Conservation (phyloP, 116 monocot species). For the Cymodocea nodosa region DNA sequence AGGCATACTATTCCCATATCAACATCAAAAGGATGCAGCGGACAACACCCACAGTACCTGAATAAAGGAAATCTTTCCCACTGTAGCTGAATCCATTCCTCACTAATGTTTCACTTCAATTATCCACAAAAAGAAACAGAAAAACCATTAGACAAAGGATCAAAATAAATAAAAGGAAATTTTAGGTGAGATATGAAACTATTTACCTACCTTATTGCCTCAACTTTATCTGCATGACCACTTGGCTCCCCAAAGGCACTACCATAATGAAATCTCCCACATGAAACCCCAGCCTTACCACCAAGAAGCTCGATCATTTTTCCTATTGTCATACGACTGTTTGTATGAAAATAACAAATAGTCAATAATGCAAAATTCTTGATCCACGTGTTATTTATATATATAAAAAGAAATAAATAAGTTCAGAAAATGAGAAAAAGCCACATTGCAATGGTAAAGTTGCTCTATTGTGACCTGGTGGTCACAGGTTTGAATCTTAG, state of each 20-base stretch:
- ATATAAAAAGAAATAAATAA: too few relatives aligned
- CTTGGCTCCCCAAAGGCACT: conserved; percentile 97
- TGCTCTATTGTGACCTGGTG: too few relatives aligned
- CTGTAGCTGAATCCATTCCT: conserved; percentile 92
- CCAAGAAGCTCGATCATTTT: conserved; percentile 99
- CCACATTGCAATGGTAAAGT: too few relatives aligned
- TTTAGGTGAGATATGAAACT: not conserved
- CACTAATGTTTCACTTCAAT: conserved; percentile 61
- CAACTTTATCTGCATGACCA: conserved; percentile 91
- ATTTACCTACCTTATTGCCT: conserved; percentile 69
- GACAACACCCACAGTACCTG: conserved; percentile 29
- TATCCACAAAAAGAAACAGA: conserved; percentile 7
- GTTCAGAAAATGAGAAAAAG: too few relatives aligned
- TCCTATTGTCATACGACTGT: conserved; percentile 85
- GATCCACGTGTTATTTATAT: too few relatives aligned
- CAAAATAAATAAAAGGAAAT: not conserved
- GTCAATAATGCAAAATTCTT: too few relatives aligned
- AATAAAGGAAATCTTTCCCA: conserved; percentile 93
- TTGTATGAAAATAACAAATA: not conserved
- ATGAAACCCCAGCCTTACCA: conserved; percentile 88
- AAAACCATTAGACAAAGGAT: conserved; percentile 1
- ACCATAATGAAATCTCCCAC: conserved; percentile 91
- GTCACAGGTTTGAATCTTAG: too few relatives aligned
- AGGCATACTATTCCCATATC: not conserved
- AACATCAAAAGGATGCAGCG: not conserved